Conservation (phyloP, 257 asterid genomes). For the Solanum boliviense region DNA sequence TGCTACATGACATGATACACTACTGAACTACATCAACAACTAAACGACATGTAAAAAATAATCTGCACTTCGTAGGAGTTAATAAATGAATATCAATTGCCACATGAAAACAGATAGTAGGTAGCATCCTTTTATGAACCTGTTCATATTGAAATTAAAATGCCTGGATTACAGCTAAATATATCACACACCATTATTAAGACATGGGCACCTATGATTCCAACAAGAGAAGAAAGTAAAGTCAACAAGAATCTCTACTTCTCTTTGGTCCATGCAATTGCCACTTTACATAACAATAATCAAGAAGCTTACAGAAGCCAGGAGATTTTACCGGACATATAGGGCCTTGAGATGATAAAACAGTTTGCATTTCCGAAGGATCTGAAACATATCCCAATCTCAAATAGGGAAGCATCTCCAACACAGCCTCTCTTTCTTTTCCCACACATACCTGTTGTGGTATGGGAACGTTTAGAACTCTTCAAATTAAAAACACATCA, state of each 20-base stretch:
- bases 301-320: neutral
- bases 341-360: constrained; percentile 91
- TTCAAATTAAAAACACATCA: constrained; percentile 1
- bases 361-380: constrained; percentile 87
- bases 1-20: neutral
- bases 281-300: neutral
- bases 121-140: neutral
- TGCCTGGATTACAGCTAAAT: neutral
- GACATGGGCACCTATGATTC: neutral
- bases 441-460: constrained; percentile 58
- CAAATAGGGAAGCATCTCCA: constrained; percentile 94
- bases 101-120: neutral
- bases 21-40: neutral
- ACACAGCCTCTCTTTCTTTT: constrained; percentile 82
- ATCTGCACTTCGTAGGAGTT: neutral
- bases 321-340: constrained; percentile 70
- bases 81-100: neutral
- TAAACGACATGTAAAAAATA: neutral
- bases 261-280: neutral
- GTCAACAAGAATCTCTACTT: neutral
- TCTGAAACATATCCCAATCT: constrained; percentile 91
- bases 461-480: constrained; percentile 1
- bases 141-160: neutral
- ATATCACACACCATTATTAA: neutral
- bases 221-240: neutral